Evolutionary conservation across 2,329 filamentous ascomycete genomes (phyloP).

Genomic region (Apiospora malaysiana): DNA sequence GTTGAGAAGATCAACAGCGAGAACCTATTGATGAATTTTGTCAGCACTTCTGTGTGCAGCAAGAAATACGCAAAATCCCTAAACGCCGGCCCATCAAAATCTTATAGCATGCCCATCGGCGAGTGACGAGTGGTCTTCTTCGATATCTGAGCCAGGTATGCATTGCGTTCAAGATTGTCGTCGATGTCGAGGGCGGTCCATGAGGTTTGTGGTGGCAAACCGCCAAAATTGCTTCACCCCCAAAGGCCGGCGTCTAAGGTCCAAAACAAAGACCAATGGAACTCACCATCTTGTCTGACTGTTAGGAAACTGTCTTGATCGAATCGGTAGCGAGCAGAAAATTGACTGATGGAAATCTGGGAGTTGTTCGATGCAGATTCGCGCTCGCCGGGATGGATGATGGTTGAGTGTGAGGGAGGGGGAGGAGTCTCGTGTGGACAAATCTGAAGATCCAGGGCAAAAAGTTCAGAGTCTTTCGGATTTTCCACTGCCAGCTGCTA

Average conservation of each 20-base stretch:
- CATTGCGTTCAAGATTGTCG: conserved; percentile 20
- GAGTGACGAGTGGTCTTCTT: conserved; percentile 6
- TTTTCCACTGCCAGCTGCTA: conserved; percentile 34
- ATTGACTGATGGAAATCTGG: conserved; percentile 60
- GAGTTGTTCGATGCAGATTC: conserved; percentile 53
- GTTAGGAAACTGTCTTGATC: conserved; percentile 45
- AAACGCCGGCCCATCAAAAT: conserved; percentile 15
- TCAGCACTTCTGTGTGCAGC: conserved; percentile 50
- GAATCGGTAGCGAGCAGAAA: conserved; percentile 52
- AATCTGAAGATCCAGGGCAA: conserved; percentile 12
- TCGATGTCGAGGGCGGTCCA: conserved; percentile 20
- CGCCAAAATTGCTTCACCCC: conserved; percentile 25
- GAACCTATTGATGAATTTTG: conserved; percentile 72
- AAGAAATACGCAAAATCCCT: conserved; percentile 2
- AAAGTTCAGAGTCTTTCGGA: conserved; percentile 46
- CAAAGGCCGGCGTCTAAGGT: conserved; percentile 20
- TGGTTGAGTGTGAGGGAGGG: conserved; percentile 39
- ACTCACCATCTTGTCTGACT: conserved; percentile 75
- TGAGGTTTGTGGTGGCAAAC: conserved; percentile 3
- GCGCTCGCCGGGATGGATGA: conserved; percentile 44
- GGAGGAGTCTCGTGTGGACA: conserved; percentile 50
- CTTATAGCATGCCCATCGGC: conserved; percentile 10
- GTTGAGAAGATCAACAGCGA: conserved; percentile 99
- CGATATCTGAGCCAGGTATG: conserved; percentile 1
- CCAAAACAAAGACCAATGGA: conserved; percentile 21